Evolutionary conservation across 2,329 filamentous ascomycete species (phyloP), one percentile per base, ranked within the genome.

Genomic region (Fusarium circinatum): DNA sequence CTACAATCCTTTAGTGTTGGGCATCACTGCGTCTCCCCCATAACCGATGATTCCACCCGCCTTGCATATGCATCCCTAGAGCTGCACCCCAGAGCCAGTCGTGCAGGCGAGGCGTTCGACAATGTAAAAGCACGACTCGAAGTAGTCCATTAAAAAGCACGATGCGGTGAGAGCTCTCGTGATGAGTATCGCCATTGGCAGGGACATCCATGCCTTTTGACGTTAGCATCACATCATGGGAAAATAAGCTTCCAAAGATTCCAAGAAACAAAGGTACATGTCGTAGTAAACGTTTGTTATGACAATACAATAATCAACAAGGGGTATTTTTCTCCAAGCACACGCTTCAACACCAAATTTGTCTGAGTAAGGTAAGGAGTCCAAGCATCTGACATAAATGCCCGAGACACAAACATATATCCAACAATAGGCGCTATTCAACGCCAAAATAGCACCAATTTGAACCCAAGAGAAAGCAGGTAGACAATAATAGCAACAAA

Each of bases 21-120:
- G 75, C 75, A 78, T 70, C 75, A 77, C 57, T 77, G 75, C 75
- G 70, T 76, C 59, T 65, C 49, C 47, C 49, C 68, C 58, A 69
- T 61, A 52, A 44, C 42, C 47, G 42, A 71, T 62, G 28, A 62
- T 51, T 47, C 57, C 62, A 56, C 49, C 62, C 52, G 67, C 62
- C 67, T 58, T 44, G 60, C 65, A 65, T 65, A 62, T 67, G 59
- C 57, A n/a, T 44, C 41, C 42, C 56, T 48, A 56, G 67, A 42
- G 44, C 71, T 70, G 62, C 64, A 67, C 70, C 66, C 70, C 72
- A 62, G 65, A 69, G 55, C 72, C 72, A 75, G 68, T 75, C 72
- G 61, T 64, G 56, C 68, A 69, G 34, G 36, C 34, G 36, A 73
- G 72, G 72, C 72, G 52, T 58, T 71, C 61, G 57, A 70, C 51